Evolutionary conservation across 2,329 filamentous ascomycete genomes (phyloP), one percentile per base, ranked within the genome.

Genomic region (Annulohypoxylon truncatum): DNA sequence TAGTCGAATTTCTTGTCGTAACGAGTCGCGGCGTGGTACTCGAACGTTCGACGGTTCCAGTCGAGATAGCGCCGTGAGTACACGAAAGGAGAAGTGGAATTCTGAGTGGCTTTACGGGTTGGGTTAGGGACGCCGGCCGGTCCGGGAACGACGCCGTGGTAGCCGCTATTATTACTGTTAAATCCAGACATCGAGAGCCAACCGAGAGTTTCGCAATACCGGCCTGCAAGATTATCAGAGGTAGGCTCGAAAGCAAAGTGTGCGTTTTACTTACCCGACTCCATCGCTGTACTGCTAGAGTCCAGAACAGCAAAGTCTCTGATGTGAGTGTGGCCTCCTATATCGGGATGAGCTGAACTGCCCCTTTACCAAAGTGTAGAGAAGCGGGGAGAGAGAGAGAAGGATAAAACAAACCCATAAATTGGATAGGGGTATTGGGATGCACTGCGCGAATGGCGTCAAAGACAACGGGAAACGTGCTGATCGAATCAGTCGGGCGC

Each of bases 151-250:
- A 74, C 69, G 7, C 80, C 80, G 4, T 67, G 72, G 68, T 73
- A 82, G 48, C 79, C 80, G 73, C 82, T 84, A 55, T 81, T 82
- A 31, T 75, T 77, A 0, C 78, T 79, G 55, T 84, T 75, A 69
- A 91, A 84, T 13, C 89, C 89, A 52, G 83, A 84, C 78, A 91
- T 84, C n/a, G 87, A 85, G 20, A 90, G 75, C 86, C 87, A 92
- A 22, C 89, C 89, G 0, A 91, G 80, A 1, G 89, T 91, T 78
- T 92, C 89, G 73, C 89, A 91, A 76, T 90, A 91, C 55, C 87
- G 83, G 4, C 87, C 88, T 74, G 28, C 15, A 3, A 35, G 29
- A 42, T 24, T 60, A 57, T 66, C 15, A 56, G 46, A 55, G 13
- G 15, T 15, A 18, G 8, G 7, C 18, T 8, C 33, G 28, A 1